phyloP scores from a whole-genome alignment of 1,284 basidiomycete species.

The Schizophyllum commune region DNA sequence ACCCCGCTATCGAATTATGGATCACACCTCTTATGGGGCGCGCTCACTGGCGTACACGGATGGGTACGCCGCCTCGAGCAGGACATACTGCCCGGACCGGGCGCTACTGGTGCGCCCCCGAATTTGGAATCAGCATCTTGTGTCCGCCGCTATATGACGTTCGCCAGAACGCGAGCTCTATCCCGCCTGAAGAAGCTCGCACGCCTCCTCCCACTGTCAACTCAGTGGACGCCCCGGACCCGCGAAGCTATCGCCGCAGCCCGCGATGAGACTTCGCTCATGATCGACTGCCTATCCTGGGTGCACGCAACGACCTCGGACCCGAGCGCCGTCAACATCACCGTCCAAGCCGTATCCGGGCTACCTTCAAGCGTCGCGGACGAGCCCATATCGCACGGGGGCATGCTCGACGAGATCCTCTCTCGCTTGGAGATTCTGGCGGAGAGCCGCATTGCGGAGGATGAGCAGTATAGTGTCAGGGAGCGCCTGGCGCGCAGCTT shows the following conservation, averaged over 20 bases:
- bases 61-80: no score
- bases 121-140: no score
- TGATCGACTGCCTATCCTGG: background rate
- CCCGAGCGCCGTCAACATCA: background rate
- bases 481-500: background rate
- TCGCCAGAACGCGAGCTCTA: conserved; percentile 32
- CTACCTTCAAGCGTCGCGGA: background rate
- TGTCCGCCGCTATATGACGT: no score
- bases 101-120: no score
- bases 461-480: no score
- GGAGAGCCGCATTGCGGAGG: no score
- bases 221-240: background rate
- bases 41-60: no score
- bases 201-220: background rate
- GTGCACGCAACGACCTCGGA: background rate
- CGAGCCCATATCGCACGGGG: background rate
- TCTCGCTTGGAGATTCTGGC: background rate
- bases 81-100: no score
- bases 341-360: background rate
- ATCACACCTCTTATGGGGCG: no score
- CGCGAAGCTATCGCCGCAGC: background rate
- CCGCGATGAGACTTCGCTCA: background rate
- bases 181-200: conserved; percentile 4
- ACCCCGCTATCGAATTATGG: no score
- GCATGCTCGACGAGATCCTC: background rate